These are phyloP conservation scores for Coemansia sp. DNA, from an alignment of 192 early-diverging fungal species.

Conservation along the genomic window DNA sequence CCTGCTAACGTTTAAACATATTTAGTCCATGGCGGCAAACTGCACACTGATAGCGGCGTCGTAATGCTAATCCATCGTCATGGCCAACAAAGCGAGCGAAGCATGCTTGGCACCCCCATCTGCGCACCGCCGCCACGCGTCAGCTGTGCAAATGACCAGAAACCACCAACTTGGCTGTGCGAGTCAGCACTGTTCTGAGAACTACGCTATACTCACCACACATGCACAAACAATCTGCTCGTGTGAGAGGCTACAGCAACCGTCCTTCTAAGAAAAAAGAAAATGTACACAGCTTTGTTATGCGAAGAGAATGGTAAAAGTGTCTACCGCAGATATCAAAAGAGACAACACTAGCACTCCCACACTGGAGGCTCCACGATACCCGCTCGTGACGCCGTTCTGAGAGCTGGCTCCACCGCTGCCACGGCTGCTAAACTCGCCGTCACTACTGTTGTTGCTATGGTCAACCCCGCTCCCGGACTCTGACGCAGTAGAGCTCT, in stretches of 20 bases:
- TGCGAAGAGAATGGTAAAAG: not conserved
- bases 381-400: not conserved
- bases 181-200: conserved; percentile 5
- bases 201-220: not conserved
- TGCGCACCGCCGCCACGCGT: not conserved
- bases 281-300: conserved; percentile 4
- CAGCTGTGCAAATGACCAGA: not conserved
- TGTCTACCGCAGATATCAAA: not conserved
- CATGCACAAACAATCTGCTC: conserved; percentile 3
- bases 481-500: not conserved
- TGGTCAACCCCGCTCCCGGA: not conserved
- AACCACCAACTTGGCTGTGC: not conserved
- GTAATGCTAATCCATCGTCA: not conserved
- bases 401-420: not conserved
- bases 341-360: conserved; percentile 1
- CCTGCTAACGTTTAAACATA: not conserved
- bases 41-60: not conserved
- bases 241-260: not conserved
- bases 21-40: not conserved
- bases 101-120: not conserved
- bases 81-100: not conserved
- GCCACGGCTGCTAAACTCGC: not conserved
- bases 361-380: not conserved
- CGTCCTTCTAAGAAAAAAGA: not conserved
- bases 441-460: not conserved